Conservation (phyloP, 192 early-diverging fungal genomes). For the Backusella parvicylindrica region DNA sequence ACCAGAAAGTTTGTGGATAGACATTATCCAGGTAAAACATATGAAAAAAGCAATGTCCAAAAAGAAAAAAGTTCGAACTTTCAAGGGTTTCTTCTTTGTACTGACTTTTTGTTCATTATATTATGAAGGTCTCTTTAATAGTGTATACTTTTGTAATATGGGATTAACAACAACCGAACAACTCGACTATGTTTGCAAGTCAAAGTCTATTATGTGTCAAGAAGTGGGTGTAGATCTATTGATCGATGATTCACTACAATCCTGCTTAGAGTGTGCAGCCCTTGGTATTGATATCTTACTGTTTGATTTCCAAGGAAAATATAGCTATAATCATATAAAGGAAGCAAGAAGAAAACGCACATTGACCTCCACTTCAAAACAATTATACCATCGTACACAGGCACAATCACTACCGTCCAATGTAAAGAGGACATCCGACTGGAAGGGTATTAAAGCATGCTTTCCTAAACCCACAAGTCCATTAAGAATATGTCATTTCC, state of each 20-base stretch:
- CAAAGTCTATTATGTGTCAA: slow-evolving; percentile 49
- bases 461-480: slow-evolving; percentile 46
- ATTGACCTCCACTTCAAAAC: slow-evolving; percentile 1
- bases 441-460: slow-evolving; percentile 45
- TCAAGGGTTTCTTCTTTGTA: neutral
- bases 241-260: slow-evolving; percentile 53
- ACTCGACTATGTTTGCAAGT: slow-evolving; percentile 46
- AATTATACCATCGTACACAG: slow-evolving; percentile 28
- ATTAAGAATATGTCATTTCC: slow-evolving; percentile 17
- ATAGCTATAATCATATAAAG: slow-evolving; percentile 41
- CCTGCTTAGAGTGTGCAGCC: slow-evolving; percentile 46
- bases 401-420: slow-evolving; percentile 19
- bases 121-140: slow-evolving; percentile 48
- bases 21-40: slow-evolving; percentile 46
- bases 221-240: slow-evolving; percentile 53
- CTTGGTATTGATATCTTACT: slow-evolving; percentile 51
- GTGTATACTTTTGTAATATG: slow-evolving; percentile 61
- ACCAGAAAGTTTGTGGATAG: slow-evolving; percentile 55
- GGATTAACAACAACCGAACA: slow-evolving; percentile 48
- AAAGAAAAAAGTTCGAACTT: neutral
- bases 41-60: neutral
- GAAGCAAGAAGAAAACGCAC: neutral
- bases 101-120: neutral
- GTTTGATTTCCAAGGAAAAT: slow-evolving; percentile 51
- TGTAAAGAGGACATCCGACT: slow-evolving; percentile 45